phyloP scores from a whole-genome alignment of 2,329 filamentous ascomycete species.

The Claviceps fusiformis region DNA sequence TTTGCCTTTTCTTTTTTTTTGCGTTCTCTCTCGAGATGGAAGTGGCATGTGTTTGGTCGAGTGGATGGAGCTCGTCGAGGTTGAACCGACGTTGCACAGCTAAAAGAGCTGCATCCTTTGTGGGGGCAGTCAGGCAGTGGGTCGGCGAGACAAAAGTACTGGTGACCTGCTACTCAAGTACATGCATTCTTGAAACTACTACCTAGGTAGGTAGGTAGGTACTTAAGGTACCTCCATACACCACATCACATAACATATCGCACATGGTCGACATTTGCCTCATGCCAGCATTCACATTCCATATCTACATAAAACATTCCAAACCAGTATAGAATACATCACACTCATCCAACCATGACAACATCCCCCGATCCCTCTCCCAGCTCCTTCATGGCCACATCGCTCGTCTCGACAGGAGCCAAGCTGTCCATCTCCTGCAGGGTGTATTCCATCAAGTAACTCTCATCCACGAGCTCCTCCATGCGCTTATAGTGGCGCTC shows the following conservation, averaged over 20 bases:
- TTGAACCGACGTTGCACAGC: background rate
- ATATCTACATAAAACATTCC: background rate
- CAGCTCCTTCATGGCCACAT: slow-evolving; percentile 18
- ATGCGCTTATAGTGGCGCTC: slow-evolving; percentile 84
- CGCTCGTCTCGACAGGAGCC: slow-evolving; percentile 27
- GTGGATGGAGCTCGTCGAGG: background rate
- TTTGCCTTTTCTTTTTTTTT: background rate
- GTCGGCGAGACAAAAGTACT: too few species aligned
- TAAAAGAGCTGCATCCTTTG: slow-evolving; percentile 3
- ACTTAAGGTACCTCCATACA: background rate
- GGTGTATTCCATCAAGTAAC: slow-evolving; percentile 87
- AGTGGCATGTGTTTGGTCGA: background rate
- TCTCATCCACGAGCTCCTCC: slow-evolving; percentile 86
- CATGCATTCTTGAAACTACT: too few species aligned
- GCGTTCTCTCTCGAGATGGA: background rate
- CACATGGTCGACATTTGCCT: background rate
- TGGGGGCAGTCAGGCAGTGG: background rate
- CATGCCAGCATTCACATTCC: background rate
- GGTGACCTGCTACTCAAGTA: too few species aligned
- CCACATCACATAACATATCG: background rate
- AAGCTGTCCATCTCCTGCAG: slow-evolving; percentile 81
- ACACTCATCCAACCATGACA: slow-evolving; percentile 3
- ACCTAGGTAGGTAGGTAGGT: background rate
- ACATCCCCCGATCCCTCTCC: slow-evolving; percentile 18
- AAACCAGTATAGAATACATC: background rate